Base-by-base conservation (phyloP, 148 eudicot species). In the Dysphania ambrosioides region DNA sequence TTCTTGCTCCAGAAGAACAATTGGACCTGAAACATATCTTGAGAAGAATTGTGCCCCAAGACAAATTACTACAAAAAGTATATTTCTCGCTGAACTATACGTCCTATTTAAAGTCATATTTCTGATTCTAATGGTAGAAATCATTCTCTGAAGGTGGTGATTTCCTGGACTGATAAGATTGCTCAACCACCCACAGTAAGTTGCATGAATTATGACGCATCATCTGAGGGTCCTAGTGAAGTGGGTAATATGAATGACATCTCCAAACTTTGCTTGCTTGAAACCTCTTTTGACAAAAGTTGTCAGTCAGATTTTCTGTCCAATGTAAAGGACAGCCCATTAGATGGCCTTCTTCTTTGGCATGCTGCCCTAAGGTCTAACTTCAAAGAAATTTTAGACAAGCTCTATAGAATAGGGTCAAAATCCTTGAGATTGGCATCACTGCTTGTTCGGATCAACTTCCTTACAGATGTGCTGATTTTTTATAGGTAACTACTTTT, bases 1-100 rank as follows among this genome's bases (percentile, higher is more conserved):
- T 76, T 78, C 88, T 95, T 72, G 85, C 92, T 72, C 68, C 81
- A 81, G 86, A 86, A 57, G 97, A 92, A 78, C 86, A 78, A 68
- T 66, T 75, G 55, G 89, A 88, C 61, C 60, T 92, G 71, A 71
- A 78, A 78, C 67, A 60, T 53, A 88, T 86, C 82, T 71, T 95
- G 34, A 79, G 70, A 64, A 86, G 78, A 79, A 80, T 95, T 51
- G 80, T 95, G 71, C 92, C 92, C 32, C 70, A 84, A 47, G 96
- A 92, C 65, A 78, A 64, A 65, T 78, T 79, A 31, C 75, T 92
- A 58, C 90, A 88, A 80, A 85, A 87, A 88, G 91, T 90, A 82
- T 71, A 74, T 49, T 76, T 38, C 62, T 74, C 42, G 62, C 65
- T 58, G 67, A 26, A 13, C 44, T 74, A 12, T 21, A 44, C 58